A percentile compares a stretch with the other conserved stretches of the same genome.
Conservation (phyloP, 768 basidiomycete genomes). For the Lactarius indigo region DNA sequence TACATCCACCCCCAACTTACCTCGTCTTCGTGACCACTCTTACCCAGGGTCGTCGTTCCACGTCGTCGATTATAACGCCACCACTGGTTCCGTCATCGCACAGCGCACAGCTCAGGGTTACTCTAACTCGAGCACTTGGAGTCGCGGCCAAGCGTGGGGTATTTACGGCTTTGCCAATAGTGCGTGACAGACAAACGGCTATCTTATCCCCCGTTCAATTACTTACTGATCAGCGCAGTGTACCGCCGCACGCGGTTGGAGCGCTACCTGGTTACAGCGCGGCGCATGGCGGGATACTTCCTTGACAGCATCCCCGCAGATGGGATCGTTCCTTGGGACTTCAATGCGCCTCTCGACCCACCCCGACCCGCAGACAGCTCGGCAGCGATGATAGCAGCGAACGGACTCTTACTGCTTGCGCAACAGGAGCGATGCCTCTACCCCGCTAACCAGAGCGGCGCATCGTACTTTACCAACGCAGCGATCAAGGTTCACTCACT, state of each 20-base stretch:
- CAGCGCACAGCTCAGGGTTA: constrained; percentile 61
- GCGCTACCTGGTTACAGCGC: constrained; percentile 57
- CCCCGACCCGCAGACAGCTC: constrained; percentile 66
- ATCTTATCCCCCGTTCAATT: constrained; percentile 1
- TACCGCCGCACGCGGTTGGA: constrained; percentile 48
- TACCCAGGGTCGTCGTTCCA: constrained; percentile 40
- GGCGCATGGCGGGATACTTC: constrained; percentile 57
- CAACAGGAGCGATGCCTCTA: constrained; percentile 36
- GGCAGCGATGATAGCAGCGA: constrained; percentile 60
- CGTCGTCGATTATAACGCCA: constrained; percentile 63
- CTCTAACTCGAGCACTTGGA: constrained; percentile 64
- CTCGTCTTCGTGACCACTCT: not conserved
- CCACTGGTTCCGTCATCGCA: constrained; percentile 55
- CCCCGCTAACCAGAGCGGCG: constrained; percentile 31
- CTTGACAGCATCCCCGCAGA: constrained; percentile 53
- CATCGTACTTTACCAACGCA: constrained; percentile 42
- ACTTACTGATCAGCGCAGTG: constrained; percentile 40
- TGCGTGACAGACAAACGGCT: constrained; percentile 33
- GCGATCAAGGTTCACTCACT: constrained; percentile 44
- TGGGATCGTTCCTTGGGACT: constrained; percentile 75
- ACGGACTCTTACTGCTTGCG: constrained; percentile 56
- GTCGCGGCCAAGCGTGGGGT: constrained; percentile 70
- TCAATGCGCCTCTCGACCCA: constrained; percentile 59
- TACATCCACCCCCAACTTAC: not conserved
- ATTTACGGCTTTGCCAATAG: constrained; percentile 69